phyloP scores from a whole-genome alignment of 306 rosid species.

The Prunus dulcis region DNA sequence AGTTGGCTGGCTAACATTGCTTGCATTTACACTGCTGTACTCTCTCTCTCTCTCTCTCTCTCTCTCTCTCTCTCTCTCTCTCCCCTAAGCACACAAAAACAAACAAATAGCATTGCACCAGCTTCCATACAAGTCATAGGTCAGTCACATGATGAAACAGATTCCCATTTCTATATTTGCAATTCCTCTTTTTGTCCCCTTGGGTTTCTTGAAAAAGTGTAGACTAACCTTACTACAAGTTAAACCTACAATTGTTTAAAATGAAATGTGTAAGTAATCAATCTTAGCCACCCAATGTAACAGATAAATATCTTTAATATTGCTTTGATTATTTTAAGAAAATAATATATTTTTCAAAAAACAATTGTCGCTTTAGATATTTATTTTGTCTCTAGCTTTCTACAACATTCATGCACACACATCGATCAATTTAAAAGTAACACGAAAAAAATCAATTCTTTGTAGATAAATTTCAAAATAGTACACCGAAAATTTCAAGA shows the following conservation, averaged over 20 bases:
- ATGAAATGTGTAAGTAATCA: background rate
- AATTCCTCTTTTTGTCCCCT: background rate
- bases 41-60: too few species aligned
- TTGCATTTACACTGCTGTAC: too few species aligned
- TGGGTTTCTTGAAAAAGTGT: background rate
- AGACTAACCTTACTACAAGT: background rate
- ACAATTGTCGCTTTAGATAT: background rate
- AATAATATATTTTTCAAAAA: background rate
- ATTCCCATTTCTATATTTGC: background rate
- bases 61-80: too few species aligned
- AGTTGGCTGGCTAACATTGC: too few species aligned
- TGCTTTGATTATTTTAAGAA: background rate
- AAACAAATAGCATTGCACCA: background rate
- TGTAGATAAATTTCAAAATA: too few species aligned
- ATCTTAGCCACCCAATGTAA: background rate
- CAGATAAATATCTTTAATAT: background rate
- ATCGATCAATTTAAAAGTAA: background rate
- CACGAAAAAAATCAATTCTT: too few species aligned
- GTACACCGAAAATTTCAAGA: too few species aligned
- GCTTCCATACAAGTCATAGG: background rate
- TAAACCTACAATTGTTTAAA: background rate
- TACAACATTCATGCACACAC: background rate
- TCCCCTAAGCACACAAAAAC: too few species aligned
- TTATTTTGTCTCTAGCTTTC: background rate
- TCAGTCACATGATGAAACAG: background rate